phyloP scores from a whole-genome alignment of 2,329 filamentous ascomycete genomes.

The Paecilomyces variotii region DNA sequence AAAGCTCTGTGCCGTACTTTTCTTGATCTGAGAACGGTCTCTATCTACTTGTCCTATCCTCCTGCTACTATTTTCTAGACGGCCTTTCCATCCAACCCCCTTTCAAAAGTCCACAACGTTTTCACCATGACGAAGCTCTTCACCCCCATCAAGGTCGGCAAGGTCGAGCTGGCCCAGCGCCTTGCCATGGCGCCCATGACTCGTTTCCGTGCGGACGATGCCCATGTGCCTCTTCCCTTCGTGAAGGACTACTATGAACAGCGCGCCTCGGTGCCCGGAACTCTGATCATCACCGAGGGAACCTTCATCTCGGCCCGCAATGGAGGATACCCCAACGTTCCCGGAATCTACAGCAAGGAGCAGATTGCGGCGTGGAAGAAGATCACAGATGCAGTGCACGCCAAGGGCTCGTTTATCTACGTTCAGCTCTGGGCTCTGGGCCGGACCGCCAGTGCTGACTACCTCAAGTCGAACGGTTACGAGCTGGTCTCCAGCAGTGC shows the following conservation, averaged over 20 bases:
- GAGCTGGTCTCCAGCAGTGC: not conserved
- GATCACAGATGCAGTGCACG: slow-evolving; percentile 56
- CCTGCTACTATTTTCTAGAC: not conserved
- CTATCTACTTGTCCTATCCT: not conserved
- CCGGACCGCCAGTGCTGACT: slow-evolving; percentile 40
- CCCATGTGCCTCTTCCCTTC: slow-evolving; percentile 40
- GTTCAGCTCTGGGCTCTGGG: slow-evolving; percentile 57
- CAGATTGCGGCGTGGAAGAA: slow-evolving; percentile 54
- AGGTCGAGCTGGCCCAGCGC: slow-evolving; percentile 35
- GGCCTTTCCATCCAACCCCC: not conserved
- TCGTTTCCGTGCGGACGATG: slow-evolving; percentile 43
- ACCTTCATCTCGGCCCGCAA: slow-evolving; percentile 43
- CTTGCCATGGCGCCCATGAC: slow-evolving; percentile 53
- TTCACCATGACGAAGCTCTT: slow-evolving; percentile 3
- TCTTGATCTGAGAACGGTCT: not conserved
- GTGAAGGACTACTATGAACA: slow-evolving; percentile 48
- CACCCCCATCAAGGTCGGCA: slow-evolving; percentile 35
- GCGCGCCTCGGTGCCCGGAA: slow-evolving; percentile 45
- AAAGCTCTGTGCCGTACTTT: not conserved
- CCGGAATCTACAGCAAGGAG: slow-evolving; percentile 50
- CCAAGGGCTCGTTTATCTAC: slow-evolving; percentile 53
- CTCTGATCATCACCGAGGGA: slow-evolving; percentile 52
- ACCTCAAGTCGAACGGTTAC: slow-evolving; percentile 15
- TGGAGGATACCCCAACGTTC: slow-evolving; percentile 44
- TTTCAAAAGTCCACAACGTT: not conserved